phyloP scores from a whole-genome alignment of 495 filamentous ascomycete genomes.

The Hyaloscypha hepaticicola region DNA sequence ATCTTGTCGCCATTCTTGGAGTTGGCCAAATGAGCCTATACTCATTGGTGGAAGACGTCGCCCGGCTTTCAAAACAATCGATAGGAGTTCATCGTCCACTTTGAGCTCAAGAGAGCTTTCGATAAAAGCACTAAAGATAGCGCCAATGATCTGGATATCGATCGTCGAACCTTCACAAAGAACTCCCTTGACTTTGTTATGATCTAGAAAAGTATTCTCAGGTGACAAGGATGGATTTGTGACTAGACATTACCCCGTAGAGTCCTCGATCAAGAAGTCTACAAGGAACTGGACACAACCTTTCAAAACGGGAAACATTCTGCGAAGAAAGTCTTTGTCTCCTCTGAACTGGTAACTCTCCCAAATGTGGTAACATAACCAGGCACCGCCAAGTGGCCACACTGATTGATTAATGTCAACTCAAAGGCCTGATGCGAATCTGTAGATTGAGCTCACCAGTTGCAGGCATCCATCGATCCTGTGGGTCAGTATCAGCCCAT shows the following conservation, averaged over 20 bases:
- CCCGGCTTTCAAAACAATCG: constrained; percentile 31
- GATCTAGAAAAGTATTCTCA: constrained; percentile 44
- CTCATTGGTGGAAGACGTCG: constrained; percentile 34
- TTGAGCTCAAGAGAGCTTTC: constrained; percentile 30
- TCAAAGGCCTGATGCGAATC: not conserved
- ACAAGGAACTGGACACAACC: constrained; percentile 44
- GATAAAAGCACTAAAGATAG: constrained; percentile 41
- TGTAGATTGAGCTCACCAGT: constrained; percentile 25
- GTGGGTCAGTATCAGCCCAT: constrained; percentile 48
- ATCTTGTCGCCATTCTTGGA: constrained; percentile 50
- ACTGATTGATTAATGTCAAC: constrained; percentile 23
- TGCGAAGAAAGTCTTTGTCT: constrained; percentile 32
- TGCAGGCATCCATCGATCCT: constrained; percentile 46
- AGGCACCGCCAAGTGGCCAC: constrained; percentile 49
- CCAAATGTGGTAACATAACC: constrained; percentile 49
- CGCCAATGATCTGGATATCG: constrained; percentile 47
- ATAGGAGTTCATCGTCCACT: constrained; percentile 28
- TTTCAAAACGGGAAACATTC: constrained; percentile 35
- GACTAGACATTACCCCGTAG: constrained; percentile 36
- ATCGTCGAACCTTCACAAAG: constrained; percentile 47
- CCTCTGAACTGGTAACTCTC: constrained; percentile 43
- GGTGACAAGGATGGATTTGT: constrained; percentile 50
- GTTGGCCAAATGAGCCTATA: constrained; percentile 40
- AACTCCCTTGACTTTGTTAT: constrained; percentile 32
- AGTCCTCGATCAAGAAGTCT: constrained; percentile 46